These are phyloP conservation scores for Cupressus sempervirens DNA, from an alignment of 75 land plant genomes.

Conservation along the genomic window DNA sequence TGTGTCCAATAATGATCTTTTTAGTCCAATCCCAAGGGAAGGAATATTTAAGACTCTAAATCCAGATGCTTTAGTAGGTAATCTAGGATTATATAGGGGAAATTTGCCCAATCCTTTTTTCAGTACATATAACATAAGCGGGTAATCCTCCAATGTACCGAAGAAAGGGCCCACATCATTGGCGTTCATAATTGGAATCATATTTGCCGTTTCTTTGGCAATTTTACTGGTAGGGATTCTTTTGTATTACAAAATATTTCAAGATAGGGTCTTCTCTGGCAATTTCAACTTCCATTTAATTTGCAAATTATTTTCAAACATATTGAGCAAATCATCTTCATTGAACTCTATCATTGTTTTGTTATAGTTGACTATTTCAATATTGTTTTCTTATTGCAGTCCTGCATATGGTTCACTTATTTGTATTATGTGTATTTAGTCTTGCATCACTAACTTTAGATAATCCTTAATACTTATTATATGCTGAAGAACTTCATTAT, in stretches of 20 bases:
- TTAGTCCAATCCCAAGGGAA: conserved; percentile 61
- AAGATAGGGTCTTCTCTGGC: conserved; percentile 20
- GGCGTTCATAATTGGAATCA: conserved; percentile 37
- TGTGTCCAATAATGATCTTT: conserved; percentile 70
- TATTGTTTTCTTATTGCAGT: too few species aligned
- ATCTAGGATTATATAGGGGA: conserved; percentile 74
- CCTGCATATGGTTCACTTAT: too few species aligned
- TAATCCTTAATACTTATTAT: too few species aligned
- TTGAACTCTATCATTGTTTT: too few species aligned
- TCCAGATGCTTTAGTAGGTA: conserved; percentile 68
- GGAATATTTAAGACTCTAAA: conserved; percentile 62
- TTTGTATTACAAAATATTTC: conserved; percentile 33
- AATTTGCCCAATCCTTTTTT: conserved; percentile 44
- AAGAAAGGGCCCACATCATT: conserved; percentile 6
- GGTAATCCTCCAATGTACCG: neutral
- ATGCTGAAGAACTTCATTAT: too few species aligned
- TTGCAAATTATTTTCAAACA: too few species aligned
- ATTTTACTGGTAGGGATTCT: conserved; percentile 21
- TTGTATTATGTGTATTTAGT: too few species aligned
- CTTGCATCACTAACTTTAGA: too few species aligned
- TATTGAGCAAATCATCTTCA: too few species aligned
- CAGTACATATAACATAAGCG: neutral
- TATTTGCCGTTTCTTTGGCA: conserved; percentile 23
- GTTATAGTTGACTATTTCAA: too few species aligned
- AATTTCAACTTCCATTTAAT: too few species aligned